Evolutionary conservation across 148 eudicot genomes (phyloP).

Genomic region (Rhododendron griersonianum): DNA sequence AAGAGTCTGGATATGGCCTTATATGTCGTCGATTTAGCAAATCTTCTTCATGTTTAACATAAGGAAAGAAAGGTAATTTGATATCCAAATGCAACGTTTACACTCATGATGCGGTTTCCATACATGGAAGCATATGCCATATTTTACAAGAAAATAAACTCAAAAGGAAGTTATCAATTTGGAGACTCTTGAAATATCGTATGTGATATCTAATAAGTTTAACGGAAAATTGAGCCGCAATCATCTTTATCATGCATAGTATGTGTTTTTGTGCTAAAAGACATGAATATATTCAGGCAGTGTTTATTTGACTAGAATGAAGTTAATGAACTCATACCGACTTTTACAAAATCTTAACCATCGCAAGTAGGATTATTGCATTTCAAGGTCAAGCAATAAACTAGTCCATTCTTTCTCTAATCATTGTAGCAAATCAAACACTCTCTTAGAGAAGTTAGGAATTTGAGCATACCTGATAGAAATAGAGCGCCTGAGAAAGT

Average conservation of each 20-base stretch:
- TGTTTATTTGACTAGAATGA: not conserved
- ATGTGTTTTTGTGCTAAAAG: not conserved
- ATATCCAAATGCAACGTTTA: not conserved
- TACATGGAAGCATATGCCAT: not conserved
- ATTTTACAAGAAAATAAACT: too few species aligned
- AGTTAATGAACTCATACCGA: not conserved
- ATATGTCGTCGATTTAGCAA: not conserved
- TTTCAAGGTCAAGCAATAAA: not conserved
- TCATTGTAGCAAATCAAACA: not conserved
- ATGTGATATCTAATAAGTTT: not conserved
- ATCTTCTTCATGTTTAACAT: not conserved
- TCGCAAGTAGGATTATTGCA: not conserved
- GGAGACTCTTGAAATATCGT: not conserved
- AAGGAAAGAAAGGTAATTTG: not conserved
- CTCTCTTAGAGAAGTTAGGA: not conserved
- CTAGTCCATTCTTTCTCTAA: not conserved
- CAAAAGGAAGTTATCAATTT: not conserved
- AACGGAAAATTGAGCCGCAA: too few species aligned
- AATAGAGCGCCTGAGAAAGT: slow-evolving; percentile 30
- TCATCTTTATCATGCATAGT: too few species aligned
- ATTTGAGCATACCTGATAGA: slow-evolving; percentile 32
- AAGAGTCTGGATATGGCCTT: not conserved
- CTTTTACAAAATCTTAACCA: not conserved
- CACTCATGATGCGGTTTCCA: not conserved
- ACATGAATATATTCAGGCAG: not conserved